phyloP scores from a whole-genome alignment of 352 stramenopile species.

The Phytophthora constricta region DNA sequence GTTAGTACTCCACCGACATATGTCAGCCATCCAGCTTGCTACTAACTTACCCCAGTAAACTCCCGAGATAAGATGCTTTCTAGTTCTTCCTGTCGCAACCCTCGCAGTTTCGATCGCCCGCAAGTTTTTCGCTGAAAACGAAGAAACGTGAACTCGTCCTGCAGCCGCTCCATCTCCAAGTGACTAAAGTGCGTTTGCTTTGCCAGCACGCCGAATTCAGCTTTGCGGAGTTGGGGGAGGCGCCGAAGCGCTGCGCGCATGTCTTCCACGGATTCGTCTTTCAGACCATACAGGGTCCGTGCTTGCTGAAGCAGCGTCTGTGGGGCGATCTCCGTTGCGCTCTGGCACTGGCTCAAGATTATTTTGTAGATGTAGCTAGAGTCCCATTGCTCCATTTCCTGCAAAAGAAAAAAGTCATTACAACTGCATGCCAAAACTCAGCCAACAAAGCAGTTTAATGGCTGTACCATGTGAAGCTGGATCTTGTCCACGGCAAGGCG shows the following conservation, averaged over 20 bases:
- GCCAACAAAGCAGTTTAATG: neutral
- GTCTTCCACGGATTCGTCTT: slow-evolving; percentile 67
- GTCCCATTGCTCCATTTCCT: slow-evolving; percentile 69
- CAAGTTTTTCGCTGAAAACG: slow-evolving; percentile 54
- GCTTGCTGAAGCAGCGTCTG: slow-evolving; percentile 45
- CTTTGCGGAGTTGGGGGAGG: slow-evolving; percentile 55
- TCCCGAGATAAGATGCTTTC: slow-evolving; percentile 59
- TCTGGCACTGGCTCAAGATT: slow-evolving; percentile 52
- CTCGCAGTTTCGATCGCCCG: slow-evolving; percentile 50
- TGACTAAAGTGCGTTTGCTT: slow-evolving; percentile 60
- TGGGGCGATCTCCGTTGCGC: slow-evolving; percentile 32
- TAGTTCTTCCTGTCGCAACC: slow-evolving; percentile 59
- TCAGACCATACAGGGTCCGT: slow-evolving; percentile 55
- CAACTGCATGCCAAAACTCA: neutral
- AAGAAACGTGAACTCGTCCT: slow-evolving; percentile 76
- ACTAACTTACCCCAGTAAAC: slow-evolving; percentile 45
- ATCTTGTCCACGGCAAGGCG: slow-evolving; percentile 50
- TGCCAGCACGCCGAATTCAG: slow-evolving; percentile 56
- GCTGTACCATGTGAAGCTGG: slow-evolving; percentile 43
- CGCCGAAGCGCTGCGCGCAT: slow-evolving; percentile 56
- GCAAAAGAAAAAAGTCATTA: neutral
- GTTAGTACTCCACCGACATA: neutral
- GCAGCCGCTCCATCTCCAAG: slow-evolving; percentile 58
- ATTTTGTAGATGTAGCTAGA: slow-evolving; percentile 79
- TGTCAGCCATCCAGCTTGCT: neutral